Evolutionary conservation across 225 moss, liverwort and hornwort genomes (phyloP).

Genomic region (Climacium dendroides): DNA sequence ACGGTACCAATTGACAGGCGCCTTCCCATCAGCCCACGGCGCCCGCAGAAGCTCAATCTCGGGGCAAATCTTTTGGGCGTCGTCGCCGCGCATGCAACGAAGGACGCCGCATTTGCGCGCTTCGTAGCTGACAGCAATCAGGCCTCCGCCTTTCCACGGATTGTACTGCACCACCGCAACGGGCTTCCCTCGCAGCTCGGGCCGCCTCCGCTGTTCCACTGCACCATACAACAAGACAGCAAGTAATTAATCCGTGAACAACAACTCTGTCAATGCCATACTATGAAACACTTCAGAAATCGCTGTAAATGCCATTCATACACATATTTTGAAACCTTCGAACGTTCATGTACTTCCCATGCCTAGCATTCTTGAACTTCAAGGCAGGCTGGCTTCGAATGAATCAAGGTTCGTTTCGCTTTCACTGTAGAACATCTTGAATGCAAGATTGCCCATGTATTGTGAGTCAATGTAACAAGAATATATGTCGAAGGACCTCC

Average conservation of each 20-base stretch:
- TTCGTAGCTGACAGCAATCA: slow-evolving; percentile 93
- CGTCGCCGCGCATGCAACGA: slow-evolving; percentile 81
- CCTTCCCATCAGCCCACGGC: slow-evolving; percentile 71
- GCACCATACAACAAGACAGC: not conserved
- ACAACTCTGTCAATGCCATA: not conserved
- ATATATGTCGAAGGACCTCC: not conserved
- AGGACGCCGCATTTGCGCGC: slow-evolving; percentile 68
- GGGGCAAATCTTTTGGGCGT: slow-evolving; percentile 71
- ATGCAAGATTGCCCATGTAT: not conserved
- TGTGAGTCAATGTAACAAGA: not conserved
- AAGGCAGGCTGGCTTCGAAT: not conserved
- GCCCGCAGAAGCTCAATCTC: slow-evolving; percentile 72
- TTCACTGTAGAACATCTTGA: not conserved
- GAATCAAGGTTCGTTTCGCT: not conserved
- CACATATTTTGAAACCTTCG: not conserved
- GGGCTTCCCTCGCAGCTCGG: slow-evolving; percentile 83
- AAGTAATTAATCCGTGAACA: not conserved
- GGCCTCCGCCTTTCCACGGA: slow-evolving; percentile 85
- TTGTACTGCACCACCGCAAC: slow-evolving; percentile 88
- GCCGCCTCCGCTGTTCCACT: slow-evolving; percentile 86
- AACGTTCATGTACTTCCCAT: not conserved
- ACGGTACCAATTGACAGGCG: slow-evolving; percentile 66
- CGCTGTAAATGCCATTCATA: not conserved
- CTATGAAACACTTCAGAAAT: not conserved
- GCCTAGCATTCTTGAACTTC: not conserved